Base-by-base conservation (phyloP, 495 filamentous ascomycete genomes). In the Amphirosellinia nigrospora region DNA sequence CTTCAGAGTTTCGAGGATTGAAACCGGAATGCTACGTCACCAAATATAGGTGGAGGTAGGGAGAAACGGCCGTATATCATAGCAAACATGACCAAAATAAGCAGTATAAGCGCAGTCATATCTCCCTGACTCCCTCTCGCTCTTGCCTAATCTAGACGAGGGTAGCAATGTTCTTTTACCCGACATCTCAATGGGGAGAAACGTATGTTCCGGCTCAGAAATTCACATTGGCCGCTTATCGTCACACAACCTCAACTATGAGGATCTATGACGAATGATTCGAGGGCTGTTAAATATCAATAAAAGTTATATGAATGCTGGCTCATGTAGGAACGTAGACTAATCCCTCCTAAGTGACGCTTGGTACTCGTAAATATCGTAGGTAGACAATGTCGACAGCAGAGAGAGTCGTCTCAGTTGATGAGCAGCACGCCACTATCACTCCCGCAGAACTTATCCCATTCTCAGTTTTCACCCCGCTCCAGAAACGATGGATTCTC, bases 401-500 rank as follows among this genome's bases (percentile, higher is more conserved):
- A 36, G 21, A 58, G n/a, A 7, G 15, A 36, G 32, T 58, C 19
- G n/a, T 19, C 19, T 58, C 32, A 58, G 53, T 7, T 36, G 30
- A 58, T 0, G 55, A 36, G 6, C 30, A 21, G 30, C 16, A 10
- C 3, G 3, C 21, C 16, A 11, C 55, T 36, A 15, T 8, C 15
- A n/a, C 19, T 32, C 30, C 55, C 30, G 16, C 55, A 36, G 55
- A 10, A 32, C 3, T 8, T 2, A 11, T 21, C 55, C 55, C 30
- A 36, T 58, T 58, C 5, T 58, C 55, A 21, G 73, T 82, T 15
- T 83, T 82, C 65, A 76, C 75, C 0, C 70, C 41, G 13, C 60
- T 69, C 1, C 74, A 79, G 70, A 82, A 82, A 68, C 76, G 75
- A 76, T 64, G 71, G 50, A 32, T 82, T 16, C 77, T 83, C 1